phyloP scores from a whole-genome alignment of 169 alveolate genomes.

The Eimeria acervulina region DNA sequence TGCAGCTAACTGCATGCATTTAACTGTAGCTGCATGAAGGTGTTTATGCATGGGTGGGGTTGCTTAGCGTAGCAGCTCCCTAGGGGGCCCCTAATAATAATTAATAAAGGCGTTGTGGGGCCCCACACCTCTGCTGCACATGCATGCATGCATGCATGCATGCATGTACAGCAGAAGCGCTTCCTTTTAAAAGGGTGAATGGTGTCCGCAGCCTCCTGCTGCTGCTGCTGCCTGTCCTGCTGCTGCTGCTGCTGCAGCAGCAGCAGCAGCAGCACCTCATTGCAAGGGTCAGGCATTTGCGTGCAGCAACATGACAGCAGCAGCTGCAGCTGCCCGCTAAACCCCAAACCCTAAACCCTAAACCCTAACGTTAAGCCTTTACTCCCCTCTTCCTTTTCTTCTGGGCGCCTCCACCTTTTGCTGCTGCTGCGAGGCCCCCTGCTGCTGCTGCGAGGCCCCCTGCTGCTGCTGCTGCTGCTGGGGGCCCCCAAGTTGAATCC shows the following conservation, averaged over 20 bases:
- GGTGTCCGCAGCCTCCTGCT: not conserved
- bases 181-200: not conserved
- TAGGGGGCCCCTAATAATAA: constrained; percentile 34
- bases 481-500: not conserved
- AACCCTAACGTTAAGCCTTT: not conserved
- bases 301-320: not conserved
- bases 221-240: not conserved
- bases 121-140: constrained; percentile 2
- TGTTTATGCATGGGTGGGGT: not conserved
- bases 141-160: not conserved
- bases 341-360: no score
- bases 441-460: no score
- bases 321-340: not conserved
- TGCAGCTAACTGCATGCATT: no score
- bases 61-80: not conserved
- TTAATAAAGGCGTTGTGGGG: no score
- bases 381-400: not conserved
- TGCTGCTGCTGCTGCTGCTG: no score
- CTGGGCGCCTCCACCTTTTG: no score
- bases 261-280: not conserved
- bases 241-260: not conserved
- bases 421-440: no score
- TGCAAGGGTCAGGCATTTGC: not conserved
- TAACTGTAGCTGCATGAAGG: no score
- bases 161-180: not conserved